Evolutionary conservation across 2,329 filamentous ascomycete species (phyloP).

Genomic region (Truncatella angustata): DNA sequence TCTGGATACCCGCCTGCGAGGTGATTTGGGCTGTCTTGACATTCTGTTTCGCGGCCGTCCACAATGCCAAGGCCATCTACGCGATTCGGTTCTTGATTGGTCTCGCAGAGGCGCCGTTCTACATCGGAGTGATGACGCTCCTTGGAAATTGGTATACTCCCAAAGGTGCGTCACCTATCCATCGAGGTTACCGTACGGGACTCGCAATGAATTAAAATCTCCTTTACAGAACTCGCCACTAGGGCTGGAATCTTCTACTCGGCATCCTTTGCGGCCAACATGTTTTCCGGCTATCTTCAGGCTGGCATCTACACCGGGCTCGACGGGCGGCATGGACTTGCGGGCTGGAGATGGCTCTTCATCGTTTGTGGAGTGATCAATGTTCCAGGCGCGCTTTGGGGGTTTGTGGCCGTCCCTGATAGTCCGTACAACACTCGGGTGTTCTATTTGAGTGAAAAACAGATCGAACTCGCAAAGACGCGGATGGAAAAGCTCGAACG

Average conservation of each 20-base stretch:
- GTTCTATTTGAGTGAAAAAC: constrained; percentile 17
- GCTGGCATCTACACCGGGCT: constrained; percentile 38
- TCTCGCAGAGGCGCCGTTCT: constrained; percentile 53
- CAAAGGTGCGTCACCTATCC: no score
- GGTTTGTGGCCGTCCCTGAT: constrained; percentile 32
- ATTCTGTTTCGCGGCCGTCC: constrained; percentile 38
- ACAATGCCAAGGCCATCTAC: constrained; percentile 37
- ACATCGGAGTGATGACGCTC: constrained; percentile 52
- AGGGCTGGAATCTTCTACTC: constrained; percentile 45
- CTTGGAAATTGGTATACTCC: constrained; percentile 60
- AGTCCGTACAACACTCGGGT: constrained; percentile 25
- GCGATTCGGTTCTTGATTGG: constrained; percentile 54
- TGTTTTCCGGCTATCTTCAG: constrained; percentile 42
- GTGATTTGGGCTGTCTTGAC: constrained; percentile 38
- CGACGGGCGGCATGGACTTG: constrained; percentile 33
- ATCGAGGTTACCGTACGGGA: no score
- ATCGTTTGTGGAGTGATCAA: constrained; percentile 36
- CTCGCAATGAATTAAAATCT: no score
- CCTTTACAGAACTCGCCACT: constrained; percentile 55
- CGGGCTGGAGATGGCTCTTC: constrained; percentile 46
- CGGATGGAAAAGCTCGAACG: constrained; percentile 22
- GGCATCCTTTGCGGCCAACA: constrained; percentile 34
- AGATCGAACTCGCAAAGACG: constrained; percentile 25
- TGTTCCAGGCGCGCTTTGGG: constrained; percentile 14
- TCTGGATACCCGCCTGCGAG: constrained; percentile 38